Conservation (phyloP, 2,329 filamentous ascomycete genomes). For the Mollisiaceae sp. region DNA sequence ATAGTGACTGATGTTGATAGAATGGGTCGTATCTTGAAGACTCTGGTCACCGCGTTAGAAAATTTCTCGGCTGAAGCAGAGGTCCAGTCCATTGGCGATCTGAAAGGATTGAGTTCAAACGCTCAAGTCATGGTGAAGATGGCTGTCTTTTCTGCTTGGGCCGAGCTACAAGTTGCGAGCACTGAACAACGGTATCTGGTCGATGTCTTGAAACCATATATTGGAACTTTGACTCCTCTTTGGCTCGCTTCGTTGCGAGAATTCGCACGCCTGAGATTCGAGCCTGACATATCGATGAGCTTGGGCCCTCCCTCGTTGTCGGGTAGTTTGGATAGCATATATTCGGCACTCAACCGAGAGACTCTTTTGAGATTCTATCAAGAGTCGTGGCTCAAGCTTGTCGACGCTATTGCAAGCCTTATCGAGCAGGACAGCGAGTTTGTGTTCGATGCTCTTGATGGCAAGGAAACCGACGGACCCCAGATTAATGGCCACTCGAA, state of each 20-base stretch:
- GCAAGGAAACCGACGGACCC: conserved; percentile 64
- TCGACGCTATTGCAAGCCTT: conserved; percentile 94
- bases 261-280: conserved; percentile 90
- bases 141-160: conserved; percentile 96
- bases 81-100: conserved; percentile 86
- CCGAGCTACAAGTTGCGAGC: conserved; percentile 93
- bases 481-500: conserved; percentile 56
- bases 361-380: conserved; percentile 96
- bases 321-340: conserved; percentile 89
- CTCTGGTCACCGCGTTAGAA: conserved; percentile 86
- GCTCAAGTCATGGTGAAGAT: conserved; percentile 99
- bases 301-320: conserved; percentile 81
- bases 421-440: conserved; percentile 98
- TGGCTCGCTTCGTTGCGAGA: conserved; percentile 94
- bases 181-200: conserved; percentile 88
- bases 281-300: conserved; percentile 95
- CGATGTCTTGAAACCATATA: conserved; percentile 87
- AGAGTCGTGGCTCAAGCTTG: conserved; percentile 93
- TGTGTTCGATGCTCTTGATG: conserved; percentile 94
- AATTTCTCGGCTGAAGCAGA: conserved; percentile 86
- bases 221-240: conserved; percentile 85
- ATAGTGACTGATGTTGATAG: conserved; percentile 97
- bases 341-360: conserved; percentile 91
- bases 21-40: conserved; percentile 98
- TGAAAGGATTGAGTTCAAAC: conserved; percentile 92